These are phyloP conservation scores for Pythium phragmiticola DNA, from an alignment of 352 stramenopile genomes.

Conservation along the genomic window DNA sequence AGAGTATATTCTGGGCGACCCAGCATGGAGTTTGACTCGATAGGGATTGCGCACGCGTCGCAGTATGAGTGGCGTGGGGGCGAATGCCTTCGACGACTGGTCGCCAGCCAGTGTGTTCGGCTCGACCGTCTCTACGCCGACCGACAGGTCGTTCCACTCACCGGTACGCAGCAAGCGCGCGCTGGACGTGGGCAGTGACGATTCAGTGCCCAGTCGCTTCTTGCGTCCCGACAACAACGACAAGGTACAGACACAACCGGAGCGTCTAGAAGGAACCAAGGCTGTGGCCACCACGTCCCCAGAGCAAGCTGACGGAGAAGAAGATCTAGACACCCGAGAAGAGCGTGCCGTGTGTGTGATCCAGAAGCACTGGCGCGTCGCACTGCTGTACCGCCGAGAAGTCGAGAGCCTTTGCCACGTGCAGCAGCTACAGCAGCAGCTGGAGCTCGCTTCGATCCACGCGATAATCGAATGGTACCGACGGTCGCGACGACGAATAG, in stretches of 20 bases:
- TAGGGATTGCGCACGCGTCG: too few relatives aligned
- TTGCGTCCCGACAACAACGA: not conserved
- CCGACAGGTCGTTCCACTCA: too few relatives aligned
- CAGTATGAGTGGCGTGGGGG: slow-evolving; percentile 1
- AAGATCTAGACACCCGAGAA: not conserved
- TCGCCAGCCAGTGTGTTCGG: slow-evolving; percentile 48
- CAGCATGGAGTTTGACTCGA: not conserved
- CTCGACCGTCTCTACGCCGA: not conserved
- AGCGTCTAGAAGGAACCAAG: not conserved
- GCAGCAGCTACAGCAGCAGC: slow-evolving; percentile 3
- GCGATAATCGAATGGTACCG: slow-evolving; percentile 16
- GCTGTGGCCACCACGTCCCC: not conserved
- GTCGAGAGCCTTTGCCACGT: slow-evolving; percentile 12
- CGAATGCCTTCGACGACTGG: slow-evolving; percentile 32
- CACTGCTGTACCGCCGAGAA: slow-evolving; percentile 18
- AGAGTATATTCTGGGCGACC: not conserved
- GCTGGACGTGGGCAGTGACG: not conserved
- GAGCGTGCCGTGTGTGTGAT: slow-evolving; percentile 8
- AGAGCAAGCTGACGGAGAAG: not conserved
- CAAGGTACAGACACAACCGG: not conserved
- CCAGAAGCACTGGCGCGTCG: slow-evolving; percentile 6
- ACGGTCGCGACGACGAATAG: not conserved
- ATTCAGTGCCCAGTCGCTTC: not conserved
- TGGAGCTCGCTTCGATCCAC: not conserved
- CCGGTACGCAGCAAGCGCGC: not conserved